A percentile compares a stretch with the other conserved stretches of the same genome.
These are phyloP conservation scores for Leptographium lundbergii DNA, from an alignment of 2,329 filamentous ascomycete genomes.

Conservation along the genomic window DNA sequence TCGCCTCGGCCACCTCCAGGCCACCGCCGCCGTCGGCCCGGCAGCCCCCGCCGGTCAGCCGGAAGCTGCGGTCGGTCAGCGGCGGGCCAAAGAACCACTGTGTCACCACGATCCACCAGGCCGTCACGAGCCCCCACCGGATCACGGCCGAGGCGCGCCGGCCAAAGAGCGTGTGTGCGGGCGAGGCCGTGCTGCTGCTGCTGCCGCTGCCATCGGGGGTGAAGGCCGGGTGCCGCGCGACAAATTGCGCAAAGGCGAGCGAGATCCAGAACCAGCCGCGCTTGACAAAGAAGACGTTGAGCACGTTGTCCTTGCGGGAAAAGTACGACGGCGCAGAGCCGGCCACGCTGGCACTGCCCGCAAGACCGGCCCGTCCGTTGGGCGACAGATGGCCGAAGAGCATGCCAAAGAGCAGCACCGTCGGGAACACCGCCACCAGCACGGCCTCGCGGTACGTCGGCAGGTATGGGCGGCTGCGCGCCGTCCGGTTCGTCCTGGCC, in stretches of 20 bases:
- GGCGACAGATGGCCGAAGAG: slow-evolving; percentile 71
- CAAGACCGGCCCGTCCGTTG: slow-evolving; percentile 48
- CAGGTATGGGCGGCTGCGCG: slow-evolving; percentile 44
- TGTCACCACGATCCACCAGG: slow-evolving; percentile 74
- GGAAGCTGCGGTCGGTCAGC: slow-evolving; percentile 80
- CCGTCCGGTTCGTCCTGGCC: too few relatives aligned
- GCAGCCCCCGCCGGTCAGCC: slow-evolving; percentile 78
- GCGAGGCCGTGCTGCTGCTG: not conserved
- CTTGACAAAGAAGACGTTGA: slow-evolving; percentile 93
- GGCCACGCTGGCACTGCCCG: slow-evolving; percentile 44
- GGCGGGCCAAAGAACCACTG: slow-evolving; percentile 95
- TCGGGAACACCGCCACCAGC: slow-evolving; percentile 60
- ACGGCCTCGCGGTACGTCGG: slow-evolving; percentile 56
- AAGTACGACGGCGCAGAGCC: slow-evolving; percentile 64
- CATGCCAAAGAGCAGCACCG: slow-evolving; percentile 67
- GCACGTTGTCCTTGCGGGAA: slow-evolving; percentile 80
- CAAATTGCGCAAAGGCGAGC: slow-evolving; percentile 56
- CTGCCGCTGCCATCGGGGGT: slow-evolving; percentile 8
- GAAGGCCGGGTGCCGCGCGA: slow-evolving; percentile 52
- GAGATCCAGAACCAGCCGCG: slow-evolving; percentile 89
- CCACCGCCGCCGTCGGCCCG: slow-evolving; percentile 35
- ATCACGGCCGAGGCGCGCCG: slow-evolving; percentile 37
- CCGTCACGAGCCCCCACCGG: slow-evolving; percentile 61
- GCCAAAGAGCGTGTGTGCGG: slow-evolving; percentile 11
- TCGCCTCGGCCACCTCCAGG: slow-evolving; percentile 27